Evolutionary conservation across 192 early-diverging fungal species (phyloP).

Genomic region (Piromyces sp.): DNA sequence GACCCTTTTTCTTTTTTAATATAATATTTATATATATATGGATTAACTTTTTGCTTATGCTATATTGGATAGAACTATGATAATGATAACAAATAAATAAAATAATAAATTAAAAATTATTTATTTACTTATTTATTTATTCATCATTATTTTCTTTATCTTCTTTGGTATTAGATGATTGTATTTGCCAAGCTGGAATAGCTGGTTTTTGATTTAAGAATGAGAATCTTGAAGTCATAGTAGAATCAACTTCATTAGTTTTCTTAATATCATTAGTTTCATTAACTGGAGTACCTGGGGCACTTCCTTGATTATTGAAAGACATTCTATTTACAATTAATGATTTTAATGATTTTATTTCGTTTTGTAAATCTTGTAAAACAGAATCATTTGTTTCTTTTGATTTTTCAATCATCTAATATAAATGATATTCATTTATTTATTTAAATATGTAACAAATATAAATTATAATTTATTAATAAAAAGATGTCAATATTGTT

Average conservation of each 20-base stretch:
- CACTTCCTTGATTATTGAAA: neutral
- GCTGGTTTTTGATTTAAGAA: neutral
- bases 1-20: no score
- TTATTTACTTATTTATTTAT: no score
- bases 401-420: conserved; percentile 54
- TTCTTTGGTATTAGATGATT: neutral
- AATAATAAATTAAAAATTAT: no score
- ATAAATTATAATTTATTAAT: no score
- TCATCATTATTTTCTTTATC: neutral
- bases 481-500: no score
- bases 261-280: neutral
- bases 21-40: no score
- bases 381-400: conserved; percentile 50
- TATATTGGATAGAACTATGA: no score
- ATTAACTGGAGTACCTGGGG: neutral
- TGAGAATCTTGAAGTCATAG: neutral
- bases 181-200: neutral
- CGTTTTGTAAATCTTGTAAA: conserved; percentile 68
- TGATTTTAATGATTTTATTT: conserved; percentile 85
- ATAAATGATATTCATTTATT: no score
- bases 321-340: conserved; percentile 60
- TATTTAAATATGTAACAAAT: no score
- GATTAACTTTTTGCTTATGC: no score
- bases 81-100: no score
- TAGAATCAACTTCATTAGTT: neutral